phyloP scores from a whole-genome alignment of 805 yeast species.

The Sugiyamaella floridensis region DNA sequence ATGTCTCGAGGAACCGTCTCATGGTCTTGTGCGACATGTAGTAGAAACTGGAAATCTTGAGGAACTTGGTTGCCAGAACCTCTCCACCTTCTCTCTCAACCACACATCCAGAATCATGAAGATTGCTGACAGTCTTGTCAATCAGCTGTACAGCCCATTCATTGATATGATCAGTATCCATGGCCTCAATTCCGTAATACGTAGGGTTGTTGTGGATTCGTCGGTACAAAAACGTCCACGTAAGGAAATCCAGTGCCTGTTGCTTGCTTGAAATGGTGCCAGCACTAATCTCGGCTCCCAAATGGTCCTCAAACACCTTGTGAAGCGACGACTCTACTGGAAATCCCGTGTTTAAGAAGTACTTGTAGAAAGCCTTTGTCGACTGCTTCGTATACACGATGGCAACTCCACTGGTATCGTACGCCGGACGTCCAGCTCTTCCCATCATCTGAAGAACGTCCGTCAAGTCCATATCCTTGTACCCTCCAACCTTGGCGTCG shows the following conservation, averaged over 20 bases:
- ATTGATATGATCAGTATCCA: constrained; percentile 33
- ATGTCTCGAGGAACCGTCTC: constrained; percentile 53
- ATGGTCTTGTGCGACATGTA: constrained; percentile 88
- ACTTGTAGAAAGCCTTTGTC: constrained; percentile 69
- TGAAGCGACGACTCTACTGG: constrained; percentile 79
- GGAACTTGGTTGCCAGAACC: constrained; percentile 61
- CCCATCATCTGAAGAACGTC: constrained; percentile 84
- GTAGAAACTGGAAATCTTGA: constrained; percentile 83
- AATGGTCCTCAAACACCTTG: constrained; percentile 67
- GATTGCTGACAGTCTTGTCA: constrained; percentile 58
- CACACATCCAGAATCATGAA: constrained; percentile 70
- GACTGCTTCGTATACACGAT: constrained; percentile 70
- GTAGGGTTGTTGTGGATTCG: constrained; percentile 74
- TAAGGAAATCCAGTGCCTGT: constrained; percentile 65
- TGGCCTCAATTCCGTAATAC: constrained; percentile 65
- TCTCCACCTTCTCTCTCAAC: constrained; percentile 30
- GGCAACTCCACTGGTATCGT: constrained; percentile 70
- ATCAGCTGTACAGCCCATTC: constrained; percentile 43
- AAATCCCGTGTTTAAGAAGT: constrained; percentile 69
- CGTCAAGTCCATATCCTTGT: constrained; percentile 74
- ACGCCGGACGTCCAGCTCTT: constrained; percentile 78
- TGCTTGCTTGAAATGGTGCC: constrained; percentile 60
- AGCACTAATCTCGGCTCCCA: constrained; percentile 73
- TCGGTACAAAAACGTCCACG: constrained; percentile 70
- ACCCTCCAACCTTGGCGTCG: constrained; percentile 52